These are phyloP conservation scores for Alternaria sp. DNA, from an alignment of 2,329 filamentous ascomycete species.

Conservation along the genomic window DNA sequence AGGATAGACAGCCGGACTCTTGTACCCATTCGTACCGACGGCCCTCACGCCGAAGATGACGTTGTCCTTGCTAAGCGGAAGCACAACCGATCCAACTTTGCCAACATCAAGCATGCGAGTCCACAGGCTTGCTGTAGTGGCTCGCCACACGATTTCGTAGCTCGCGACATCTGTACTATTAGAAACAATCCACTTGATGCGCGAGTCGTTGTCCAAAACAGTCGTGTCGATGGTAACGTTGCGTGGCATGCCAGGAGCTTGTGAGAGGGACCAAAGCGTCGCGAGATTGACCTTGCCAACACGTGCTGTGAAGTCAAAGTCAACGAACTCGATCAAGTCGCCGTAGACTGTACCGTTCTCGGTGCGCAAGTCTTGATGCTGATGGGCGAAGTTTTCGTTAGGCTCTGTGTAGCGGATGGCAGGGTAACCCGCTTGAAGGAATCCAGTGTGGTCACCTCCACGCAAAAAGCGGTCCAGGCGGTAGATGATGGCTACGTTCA, in stretches of 20 bases:
- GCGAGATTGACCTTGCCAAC: constrained; percentile 64
- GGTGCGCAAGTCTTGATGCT: constrained; percentile 62
- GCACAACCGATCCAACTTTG: constrained; percentile 52
- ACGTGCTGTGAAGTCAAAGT: constrained; percentile 61
- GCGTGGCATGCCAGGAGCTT: constrained; percentile 57
- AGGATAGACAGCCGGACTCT: constrained; percentile 57
- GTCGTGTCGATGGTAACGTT: constrained; percentile 60
- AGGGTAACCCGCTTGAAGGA: constrained; percentile 62
- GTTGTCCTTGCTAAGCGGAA: constrained; percentile 64
- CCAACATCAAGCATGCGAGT: constrained; percentile 59
- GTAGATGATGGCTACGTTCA: constrained; percentile 64
- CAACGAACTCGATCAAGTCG: constrained; percentile 63
- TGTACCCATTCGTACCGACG: constrained; percentile 59
- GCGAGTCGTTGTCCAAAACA: constrained; percentile 57
- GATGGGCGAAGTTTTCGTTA: constrained; percentile 63
- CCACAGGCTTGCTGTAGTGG: constrained; percentile 60
- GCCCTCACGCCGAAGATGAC: constrained; percentile 63
- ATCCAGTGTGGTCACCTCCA: constrained; percentile 63
- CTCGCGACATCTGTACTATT: constrained; percentile 51
- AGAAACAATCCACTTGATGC: constrained; percentile 56
- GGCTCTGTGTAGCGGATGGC: constrained; percentile 65
- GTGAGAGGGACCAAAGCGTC: constrained; percentile 61
- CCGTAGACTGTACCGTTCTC: constrained; percentile 61
- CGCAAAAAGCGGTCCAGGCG: constrained; percentile 63
- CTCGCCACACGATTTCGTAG: constrained; percentile 65